Evolutionary conservation across 352 stramenopile genomes (phyloP).

Genomic region (Pythium rhizo-oryzae): DNA sequence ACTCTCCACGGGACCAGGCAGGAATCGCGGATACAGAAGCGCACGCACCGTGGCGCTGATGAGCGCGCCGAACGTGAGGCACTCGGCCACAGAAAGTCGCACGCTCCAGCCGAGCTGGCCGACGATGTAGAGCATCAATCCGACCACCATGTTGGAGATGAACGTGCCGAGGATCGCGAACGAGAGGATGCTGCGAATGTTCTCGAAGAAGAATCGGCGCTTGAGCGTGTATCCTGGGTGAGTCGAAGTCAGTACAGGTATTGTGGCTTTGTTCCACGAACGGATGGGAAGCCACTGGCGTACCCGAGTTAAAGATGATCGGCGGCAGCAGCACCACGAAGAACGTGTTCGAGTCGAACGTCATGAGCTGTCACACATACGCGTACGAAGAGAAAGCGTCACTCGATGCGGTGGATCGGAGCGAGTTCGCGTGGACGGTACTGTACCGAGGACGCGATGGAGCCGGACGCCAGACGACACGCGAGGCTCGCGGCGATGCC

Average conservation of each 20-base stretch:
- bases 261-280: not conserved
- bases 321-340: conserved; percentile 93
- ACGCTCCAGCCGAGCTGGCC: conserved; percentile 36
- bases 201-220: conserved; percentile 69
- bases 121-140: conserved; percentile 45
- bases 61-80: conserved; percentile 71
- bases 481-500: conserved; percentile 27
- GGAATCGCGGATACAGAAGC: not conserved
- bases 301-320: conserved; percentile 94
- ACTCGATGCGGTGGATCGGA: not conserved
- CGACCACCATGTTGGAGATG: conserved; percentile 59
- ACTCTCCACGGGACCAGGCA: not conserved
- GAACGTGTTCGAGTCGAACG: conserved; percentile 93
- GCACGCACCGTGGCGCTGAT: conserved; percentile 59
- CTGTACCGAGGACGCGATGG: conserved; percentile 35
- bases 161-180: conserved; percentile 71
- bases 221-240: conserved; percentile 59
- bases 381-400: not conserved
- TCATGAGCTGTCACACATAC: conserved; percentile 47
- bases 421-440: not conserved
- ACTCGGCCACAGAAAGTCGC: conserved; percentile 56
- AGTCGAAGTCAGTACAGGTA: not conserved
- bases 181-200: conserved; percentile 67
- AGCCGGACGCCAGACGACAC: conserved; percentile 28
- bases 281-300: not conserved